Conservation (phyloP, 768 basidiomycete genomes). For the Suillus brevipes region DNA sequence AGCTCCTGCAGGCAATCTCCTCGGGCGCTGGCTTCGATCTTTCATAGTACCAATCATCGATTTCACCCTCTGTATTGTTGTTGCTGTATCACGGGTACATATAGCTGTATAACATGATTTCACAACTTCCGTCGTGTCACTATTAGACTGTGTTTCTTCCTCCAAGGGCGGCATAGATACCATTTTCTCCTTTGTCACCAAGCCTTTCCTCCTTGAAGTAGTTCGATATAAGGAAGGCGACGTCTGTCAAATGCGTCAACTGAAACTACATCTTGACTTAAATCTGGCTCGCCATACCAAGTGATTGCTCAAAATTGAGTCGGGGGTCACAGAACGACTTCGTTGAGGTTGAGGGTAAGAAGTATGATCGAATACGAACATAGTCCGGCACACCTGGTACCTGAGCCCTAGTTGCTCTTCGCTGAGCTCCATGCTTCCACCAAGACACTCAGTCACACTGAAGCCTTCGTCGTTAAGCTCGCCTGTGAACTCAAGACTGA, state of each 20-base stretch:
- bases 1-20: conserved; percentile 83
- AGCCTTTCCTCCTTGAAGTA: conserved; percentile 69
- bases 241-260: conserved; percentile 44
- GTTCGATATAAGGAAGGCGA: conserved; percentile 85
- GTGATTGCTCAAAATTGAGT: conserved; percentile 89
- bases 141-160: conserved; percentile 14
- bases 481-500: conserved; percentile 91
- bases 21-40: conserved; percentile 92
- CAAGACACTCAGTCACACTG: conserved; percentile 95
- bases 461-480: conserved; percentile 89
- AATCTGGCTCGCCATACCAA: conserved; percentile 57
- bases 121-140: conserved; percentile 20
- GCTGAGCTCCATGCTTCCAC: conserved; percentile 91
- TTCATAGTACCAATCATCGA: conserved; percentile 45
- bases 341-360: not conserved
- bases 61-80: not conserved
- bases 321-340: conserved; percentile 94
- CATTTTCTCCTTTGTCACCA: conserved; percentile 29
- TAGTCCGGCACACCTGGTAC: conserved; percentile 63
- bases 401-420: conserved; percentile 89
- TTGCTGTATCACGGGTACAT: conserved; percentile 6
- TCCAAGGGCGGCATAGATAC: conserved; percentile 33
- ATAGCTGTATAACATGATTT: conserved; percentile 12
- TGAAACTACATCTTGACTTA: not conserved
- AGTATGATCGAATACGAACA: not conserved